These are phyloP conservation scores for sunflower (Helianthus annuus) DNA, from an alignment of 129 eudicot genomes.

Conservation along the genomic window DNA sequence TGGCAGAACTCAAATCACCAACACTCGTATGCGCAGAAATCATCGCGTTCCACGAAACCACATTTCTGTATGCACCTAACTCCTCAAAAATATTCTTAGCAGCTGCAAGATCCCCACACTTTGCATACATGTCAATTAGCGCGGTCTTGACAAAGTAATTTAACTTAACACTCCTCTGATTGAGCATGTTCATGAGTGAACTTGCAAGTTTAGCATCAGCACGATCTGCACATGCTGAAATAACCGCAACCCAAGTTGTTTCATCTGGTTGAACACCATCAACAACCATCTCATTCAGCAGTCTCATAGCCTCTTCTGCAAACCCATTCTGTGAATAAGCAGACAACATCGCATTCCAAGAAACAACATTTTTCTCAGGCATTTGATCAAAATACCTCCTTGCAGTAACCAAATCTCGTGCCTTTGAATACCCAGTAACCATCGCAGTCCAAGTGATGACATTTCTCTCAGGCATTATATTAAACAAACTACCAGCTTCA, in stretches of 20 bases:
- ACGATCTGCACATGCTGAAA: conserved; percentile 61
- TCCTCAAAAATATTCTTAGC: conserved; percentile 62
- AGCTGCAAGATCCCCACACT: conserved; percentile 67
- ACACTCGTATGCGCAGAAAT: conserved; percentile 65
- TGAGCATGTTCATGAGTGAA: conserved; percentile 51
- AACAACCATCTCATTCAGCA: conserved; percentile 56
- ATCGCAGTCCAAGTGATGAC: conserved; percentile 83
- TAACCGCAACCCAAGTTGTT: conserved; percentile 73
- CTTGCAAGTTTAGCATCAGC: conserved; percentile 57
- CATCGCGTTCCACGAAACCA: conserved; percentile 77
- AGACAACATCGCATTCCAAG: conserved; percentile 92
- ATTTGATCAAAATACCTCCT: conserved; percentile 61
- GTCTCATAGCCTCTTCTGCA: conserved; percentile 45
- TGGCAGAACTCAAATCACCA: conserved; percentile 76
- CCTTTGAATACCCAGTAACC: conserved; percentile 70
- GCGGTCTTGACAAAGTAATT: conserved; percentile 66
- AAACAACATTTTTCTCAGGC: conserved; percentile 68
- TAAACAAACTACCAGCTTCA: conserved; percentile 67
- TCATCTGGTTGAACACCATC: conserved; percentile 57
- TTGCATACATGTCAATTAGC: conserved; percentile 81
- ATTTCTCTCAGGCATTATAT: conserved; percentile 61
- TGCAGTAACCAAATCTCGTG: conserved; percentile 56
- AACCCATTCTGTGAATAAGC: conserved; percentile 77
- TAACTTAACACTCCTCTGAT: conserved; percentile 33
- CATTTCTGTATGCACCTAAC: conserved; percentile 48